Conservation (phyloP, 306 rosid genomes). For the Dryas drummondii region DNA sequence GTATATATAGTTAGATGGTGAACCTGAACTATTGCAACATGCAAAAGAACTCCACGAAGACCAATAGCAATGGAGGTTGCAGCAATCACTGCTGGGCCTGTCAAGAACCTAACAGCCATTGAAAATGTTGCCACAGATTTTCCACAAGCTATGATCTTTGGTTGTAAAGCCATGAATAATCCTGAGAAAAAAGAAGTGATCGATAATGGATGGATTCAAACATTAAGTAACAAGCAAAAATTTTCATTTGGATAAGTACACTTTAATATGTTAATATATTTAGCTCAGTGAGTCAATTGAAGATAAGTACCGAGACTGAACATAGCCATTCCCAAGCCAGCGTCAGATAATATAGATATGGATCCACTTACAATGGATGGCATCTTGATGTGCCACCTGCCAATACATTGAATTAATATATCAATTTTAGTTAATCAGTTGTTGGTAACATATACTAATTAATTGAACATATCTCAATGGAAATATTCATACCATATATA, state of each 20-base stretch:
- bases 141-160: constrained; percentile 86
- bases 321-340: constrained; percentile 97
- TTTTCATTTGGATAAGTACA: not conserved
- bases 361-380: constrained; percentile 79
- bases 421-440: too few relatives aligned
- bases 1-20: not conserved
- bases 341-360: constrained; percentile 76
- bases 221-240: not conserved
- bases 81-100: constrained; percentile 89
- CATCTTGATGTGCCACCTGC: constrained; percentile 82
- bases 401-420: not conserved
- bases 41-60: constrained; percentile 77
- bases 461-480: too few relatives aligned
- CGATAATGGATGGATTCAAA: too few relatives aligned
- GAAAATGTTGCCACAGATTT: constrained; percentile 85
- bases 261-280: not conserved
- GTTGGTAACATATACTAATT: too few relatives aligned
- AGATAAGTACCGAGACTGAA: constrained; percentile 65
- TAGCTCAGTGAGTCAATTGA: not conserved
- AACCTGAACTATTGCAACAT: constrained; percentile 88
- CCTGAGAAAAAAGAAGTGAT: constrained; percentile 32
- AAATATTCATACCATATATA: too few relatives aligned
- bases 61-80: constrained; percentile 76
- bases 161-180: constrained; percentile 90
- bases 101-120: constrained; percentile 90